phyloP scores from a whole-genome alignment of 441 rosid genomes.

The Capsella rubella region DNA sequence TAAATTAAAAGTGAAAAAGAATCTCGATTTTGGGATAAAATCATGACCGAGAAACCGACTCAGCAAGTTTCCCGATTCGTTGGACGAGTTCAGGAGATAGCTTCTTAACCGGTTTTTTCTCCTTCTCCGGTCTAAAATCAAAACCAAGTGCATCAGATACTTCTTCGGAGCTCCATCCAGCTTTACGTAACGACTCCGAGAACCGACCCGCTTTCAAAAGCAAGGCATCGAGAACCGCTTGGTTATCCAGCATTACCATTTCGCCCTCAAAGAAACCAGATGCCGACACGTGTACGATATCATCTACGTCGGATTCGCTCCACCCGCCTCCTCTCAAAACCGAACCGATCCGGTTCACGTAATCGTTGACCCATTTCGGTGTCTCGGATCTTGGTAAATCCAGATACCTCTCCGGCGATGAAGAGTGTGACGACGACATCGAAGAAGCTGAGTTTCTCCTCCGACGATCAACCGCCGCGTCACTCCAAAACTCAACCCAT shows the following conservation, averaged over 20 bases:
- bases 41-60: slow-evolving; percentile 80
- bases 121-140: slow-evolving; percentile 82
- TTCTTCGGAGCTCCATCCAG: slow-evolving; percentile 99
- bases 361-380: slow-evolving; percentile 90
- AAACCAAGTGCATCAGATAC: slow-evolving; percentile 89
- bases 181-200: slow-evolving; percentile 80
- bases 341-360: slow-evolving; percentile 76
- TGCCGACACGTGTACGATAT: slow-evolving; percentile 81
- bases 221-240: slow-evolving; percentile 76
- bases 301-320: slow-evolving; percentile 75
- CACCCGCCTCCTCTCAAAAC: slow-evolving; percentile 86
- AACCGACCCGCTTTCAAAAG: slow-evolving; percentile 87
- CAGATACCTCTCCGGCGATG: slow-evolving; percentile 75
- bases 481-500: slow-evolving; percentile 99
- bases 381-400: slow-evolving; percentile 70
- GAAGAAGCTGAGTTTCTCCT: slow-evolving; percentile 77
- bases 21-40: slow-evolving; percentile 2
- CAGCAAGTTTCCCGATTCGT: slow-evolving; percentile 79
- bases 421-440: slow-evolving; percentile 67
- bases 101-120: slow-evolving; percentile 73
- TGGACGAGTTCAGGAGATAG: slow-evolving; percentile 74
- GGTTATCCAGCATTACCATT: slow-evolving; percentile 74
- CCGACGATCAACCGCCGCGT: slow-evolving; percentile 81
- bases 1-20: slow-evolving; percentile 11
- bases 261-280: slow-evolving; percentile 84